Percentiles rank a stretch among this genome's conserved stretches.
Evolutionary conservation across 2,329 filamentous ascomycete genomes (phyloP).

Genomic region (Apiospora hydei): DNA sequence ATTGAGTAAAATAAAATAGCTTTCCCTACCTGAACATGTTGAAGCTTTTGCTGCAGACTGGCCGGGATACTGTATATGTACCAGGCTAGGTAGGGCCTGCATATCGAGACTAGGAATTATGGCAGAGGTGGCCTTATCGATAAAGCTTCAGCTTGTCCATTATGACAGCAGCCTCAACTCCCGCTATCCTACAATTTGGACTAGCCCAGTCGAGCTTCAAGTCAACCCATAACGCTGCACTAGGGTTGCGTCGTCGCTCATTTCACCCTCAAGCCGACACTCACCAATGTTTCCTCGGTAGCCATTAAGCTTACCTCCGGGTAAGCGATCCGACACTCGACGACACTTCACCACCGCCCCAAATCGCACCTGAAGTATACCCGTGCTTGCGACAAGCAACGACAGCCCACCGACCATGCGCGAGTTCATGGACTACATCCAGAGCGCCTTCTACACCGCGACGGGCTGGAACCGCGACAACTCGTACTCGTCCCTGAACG

Average conservation of each 20-base stretch:
- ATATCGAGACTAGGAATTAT: slow-evolving; percentile 2
- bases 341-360: background rate
- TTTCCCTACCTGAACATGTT: background rate
- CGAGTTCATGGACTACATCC: slow-evolving; percentile 97
- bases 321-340: slow-evolving; percentile 12
- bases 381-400: background rate
- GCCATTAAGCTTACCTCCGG: slow-evolving; percentile 21
- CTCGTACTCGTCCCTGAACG: slow-evolving; percentile 86
- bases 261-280: background rate
- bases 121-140: slow-evolving; percentile 7
- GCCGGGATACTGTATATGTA: too few species aligned
- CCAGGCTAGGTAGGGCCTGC: background rate
- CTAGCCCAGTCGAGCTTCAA: background rate
- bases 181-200: background rate
- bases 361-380: background rate
- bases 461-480: slow-evolving; percentile 92
- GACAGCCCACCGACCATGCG: slow-evolving; percentile 67
- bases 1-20: background rate
- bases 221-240: background rate
- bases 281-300: slow-evolving; percentile 23
- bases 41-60: background rate
- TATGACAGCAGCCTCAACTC: background rate
- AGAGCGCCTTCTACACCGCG: slow-evolving; percentile 85
- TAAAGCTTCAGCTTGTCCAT: background rate
- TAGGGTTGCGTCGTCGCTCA: background rate